phyloP scores from a whole-genome alignment of 2,329 filamentous ascomycete species.

The Nigrospora sphaerica region DNA sequence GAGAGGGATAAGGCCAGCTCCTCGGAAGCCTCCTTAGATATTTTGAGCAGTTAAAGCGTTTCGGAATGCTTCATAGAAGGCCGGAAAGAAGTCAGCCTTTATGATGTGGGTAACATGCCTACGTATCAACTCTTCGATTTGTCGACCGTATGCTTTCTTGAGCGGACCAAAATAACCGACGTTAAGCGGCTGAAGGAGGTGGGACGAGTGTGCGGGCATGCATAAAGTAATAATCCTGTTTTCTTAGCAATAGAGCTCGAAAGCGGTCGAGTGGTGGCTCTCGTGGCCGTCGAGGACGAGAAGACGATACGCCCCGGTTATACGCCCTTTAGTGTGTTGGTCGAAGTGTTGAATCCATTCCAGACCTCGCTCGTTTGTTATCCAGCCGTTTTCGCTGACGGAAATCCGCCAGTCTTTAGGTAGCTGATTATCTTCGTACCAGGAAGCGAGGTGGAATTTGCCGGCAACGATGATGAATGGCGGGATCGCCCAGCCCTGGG shows the following conservation, averaged over 20 bases:
- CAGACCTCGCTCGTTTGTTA: not conserved
- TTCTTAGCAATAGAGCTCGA: conserved; percentile 24
- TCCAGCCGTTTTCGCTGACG: not conserved
- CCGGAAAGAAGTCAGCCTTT: conserved; percentile 4
- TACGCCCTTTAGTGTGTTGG: conserved; percentile 15
- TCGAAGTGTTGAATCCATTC: conserved; percentile 4
- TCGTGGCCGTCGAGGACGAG: conserved; percentile 29
- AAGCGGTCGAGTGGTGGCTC: conserved; percentile 24
- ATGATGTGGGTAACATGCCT: conserved; percentile 20
- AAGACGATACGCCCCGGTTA: conserved; percentile 19
- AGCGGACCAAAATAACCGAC: conserved; percentile 26
- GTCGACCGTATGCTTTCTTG: conserved; percentile 21
- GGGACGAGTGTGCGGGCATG: conserved; percentile 25
- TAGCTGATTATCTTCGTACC: not conserved
- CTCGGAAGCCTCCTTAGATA: not conserved
- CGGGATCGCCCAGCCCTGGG: conserved; percentile 4
- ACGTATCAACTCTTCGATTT: conserved; percentile 21
- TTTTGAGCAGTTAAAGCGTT: not conserved
- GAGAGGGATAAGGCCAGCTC: not conserved
- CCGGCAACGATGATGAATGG: conserved; percentile 4
- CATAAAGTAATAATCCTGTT: conserved; percentile 29
- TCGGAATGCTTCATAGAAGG: not conserved
- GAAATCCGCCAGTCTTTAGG: not conserved
- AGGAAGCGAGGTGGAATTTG: conserved; percentile 1
- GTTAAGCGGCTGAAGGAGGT: conserved; percentile 31